Base-by-base conservation (phyloP, 768 basidiomycete genomes). In the Pulveroboletus sp. region DNA sequence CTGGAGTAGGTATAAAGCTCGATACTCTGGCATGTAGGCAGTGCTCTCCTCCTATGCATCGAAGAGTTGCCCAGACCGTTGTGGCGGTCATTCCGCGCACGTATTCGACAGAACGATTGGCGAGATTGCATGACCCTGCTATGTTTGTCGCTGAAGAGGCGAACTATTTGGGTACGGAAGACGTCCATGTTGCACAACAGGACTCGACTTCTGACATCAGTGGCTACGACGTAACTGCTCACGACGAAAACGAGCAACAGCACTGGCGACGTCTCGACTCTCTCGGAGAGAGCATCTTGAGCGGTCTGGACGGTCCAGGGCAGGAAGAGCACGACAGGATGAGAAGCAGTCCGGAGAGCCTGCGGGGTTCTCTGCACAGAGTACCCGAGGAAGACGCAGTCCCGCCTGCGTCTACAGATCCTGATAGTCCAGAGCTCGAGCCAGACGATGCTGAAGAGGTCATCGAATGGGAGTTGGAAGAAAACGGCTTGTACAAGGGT, bases 401-500 rank as follows among this genome's bases (percentile, higher is more conserved):
- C 38, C 54, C 46, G 10, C 33, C 32, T 36, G 36, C 38, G 17
- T 40, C 43, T 6, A 30, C 28, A 21, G 48, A 59, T 11, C 57
- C 58, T 13, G 53, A 46, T 24, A 54, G 52, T 5, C 55, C 47
- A 15, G 54, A 56, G 9, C 59, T 52, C 15, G 61, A 60, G 17
- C 58, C 67, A 39, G 65, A 62, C 7, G 70, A 71, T 15, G 73
- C 71, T 9, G 69, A 70, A n/a, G 74, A 72, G 0, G 76, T 73
- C 11, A 70, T 74, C 17, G 71, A 76, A 44, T 73, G 69, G 73
- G 70, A 70, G 49, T 54, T 81, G 49, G 76, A 73, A 53, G 69
- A 75, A 55, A 69, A 73, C 43, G 81, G 79, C 3, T 60, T 80
- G 38, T 82, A 79, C 48, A 51, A 62, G 49, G 81, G 80, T 77